Percentiles rank a stretch among this genome's conserved stretches.
Evolutionary conservation across 257 asterid genomes (phyloP).

Genomic region (Rehmannia glutinosa): DNA sequence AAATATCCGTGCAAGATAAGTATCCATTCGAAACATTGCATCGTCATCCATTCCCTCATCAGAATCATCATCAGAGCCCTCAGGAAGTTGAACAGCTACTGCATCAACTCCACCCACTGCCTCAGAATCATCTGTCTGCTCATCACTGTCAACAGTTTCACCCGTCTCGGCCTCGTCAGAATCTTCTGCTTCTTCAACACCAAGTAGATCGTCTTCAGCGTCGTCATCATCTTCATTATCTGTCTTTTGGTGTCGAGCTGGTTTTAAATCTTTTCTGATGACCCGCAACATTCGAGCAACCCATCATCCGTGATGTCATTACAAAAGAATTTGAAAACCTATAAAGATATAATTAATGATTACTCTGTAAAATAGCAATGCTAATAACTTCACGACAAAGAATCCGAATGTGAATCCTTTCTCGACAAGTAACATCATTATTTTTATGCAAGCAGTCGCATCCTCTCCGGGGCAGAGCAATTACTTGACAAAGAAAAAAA

Average conservation of each 20-base stretch:
- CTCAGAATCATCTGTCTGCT: constrained; percentile 76
- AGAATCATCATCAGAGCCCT: constrained; percentile 74
- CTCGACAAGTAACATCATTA: no score
- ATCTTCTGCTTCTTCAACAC: constrained; percentile 80
- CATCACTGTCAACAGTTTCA: constrained; percentile 76
- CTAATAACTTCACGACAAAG: not conserved
- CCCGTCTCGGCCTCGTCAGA: constrained; percentile 81
- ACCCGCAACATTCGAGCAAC: constrained; percentile 79
- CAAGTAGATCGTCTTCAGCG: constrained; percentile 72
- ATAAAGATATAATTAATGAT: constrained; percentile 17
- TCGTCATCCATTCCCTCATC: constrained; percentile 97
- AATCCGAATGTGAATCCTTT: no score
- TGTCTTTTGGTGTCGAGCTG: constrained; percentile 69
- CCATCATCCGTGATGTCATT: constrained; percentile 73
- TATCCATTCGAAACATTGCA: constrained; percentile 89
- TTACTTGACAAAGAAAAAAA: not conserved
- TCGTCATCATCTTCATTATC: constrained; percentile 70
- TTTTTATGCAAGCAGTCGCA: not conserved
- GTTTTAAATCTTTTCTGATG: constrained; percentile 84
- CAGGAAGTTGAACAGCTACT: constrained; percentile 46
- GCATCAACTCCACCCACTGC: constrained; percentile 48
- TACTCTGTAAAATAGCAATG: not conserved
- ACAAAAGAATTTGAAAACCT: constrained; percentile 88
- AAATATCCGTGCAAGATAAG: constrained; percentile 58
- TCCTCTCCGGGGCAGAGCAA: not conserved